Percentiles rank a stretch among this genome's conserved stretches.
Conservation (phyloP, 805 yeast species). For the Candida chilensis region DNA sequence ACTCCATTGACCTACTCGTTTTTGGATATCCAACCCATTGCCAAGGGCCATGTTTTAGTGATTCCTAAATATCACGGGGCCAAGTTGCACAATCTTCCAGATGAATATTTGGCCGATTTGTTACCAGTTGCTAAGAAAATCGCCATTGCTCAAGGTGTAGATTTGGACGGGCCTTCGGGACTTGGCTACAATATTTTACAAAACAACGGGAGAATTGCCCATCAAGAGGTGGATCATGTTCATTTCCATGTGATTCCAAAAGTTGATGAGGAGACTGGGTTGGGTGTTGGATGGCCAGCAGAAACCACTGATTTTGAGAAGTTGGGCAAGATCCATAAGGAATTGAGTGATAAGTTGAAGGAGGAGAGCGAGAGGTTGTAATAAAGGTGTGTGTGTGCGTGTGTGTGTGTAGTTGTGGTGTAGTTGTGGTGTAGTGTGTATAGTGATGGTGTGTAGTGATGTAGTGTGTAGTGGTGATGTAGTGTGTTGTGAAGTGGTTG, state of each 20-base stretch:
- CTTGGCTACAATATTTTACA: constrained; percentile 83
- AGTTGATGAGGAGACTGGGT: constrained; percentile 61
- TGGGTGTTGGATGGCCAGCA: constrained; percentile 93
- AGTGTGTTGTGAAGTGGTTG: too few species aligned
- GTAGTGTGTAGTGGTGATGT: too few species aligned
- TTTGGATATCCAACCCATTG: constrained; percentile 87
- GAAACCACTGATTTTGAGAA: constrained; percentile 67
- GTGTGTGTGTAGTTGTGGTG: too few species aligned
- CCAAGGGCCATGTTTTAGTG: constrained; percentile 80
- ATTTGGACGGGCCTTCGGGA: constrained; percentile 52
- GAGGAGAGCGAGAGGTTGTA: too few species aligned
- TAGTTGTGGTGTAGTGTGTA: too few species aligned
- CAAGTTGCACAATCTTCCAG: constrained; percentile 86
- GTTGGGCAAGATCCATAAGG: constrained; percentile 58
- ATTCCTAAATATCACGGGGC: constrained; percentile 95
- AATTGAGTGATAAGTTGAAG: too few species aligned
- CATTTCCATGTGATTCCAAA: constrained; percentile 97
- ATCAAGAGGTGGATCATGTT: constrained; percentile 92
- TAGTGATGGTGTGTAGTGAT: too few species aligned
- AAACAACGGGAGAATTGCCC: constrained; percentile 93
- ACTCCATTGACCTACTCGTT: constrained; percentile 78
- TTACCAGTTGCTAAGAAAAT: constrained; percentile 85
- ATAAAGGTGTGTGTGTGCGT: too few species aligned
- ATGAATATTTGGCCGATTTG: constrained; percentile 78
- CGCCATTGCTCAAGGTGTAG: constrained; percentile 62